phyloP scores from a whole-genome alignment of 1,284 basidiomycete genomes.

The Meripilus lineatus region DNA sequence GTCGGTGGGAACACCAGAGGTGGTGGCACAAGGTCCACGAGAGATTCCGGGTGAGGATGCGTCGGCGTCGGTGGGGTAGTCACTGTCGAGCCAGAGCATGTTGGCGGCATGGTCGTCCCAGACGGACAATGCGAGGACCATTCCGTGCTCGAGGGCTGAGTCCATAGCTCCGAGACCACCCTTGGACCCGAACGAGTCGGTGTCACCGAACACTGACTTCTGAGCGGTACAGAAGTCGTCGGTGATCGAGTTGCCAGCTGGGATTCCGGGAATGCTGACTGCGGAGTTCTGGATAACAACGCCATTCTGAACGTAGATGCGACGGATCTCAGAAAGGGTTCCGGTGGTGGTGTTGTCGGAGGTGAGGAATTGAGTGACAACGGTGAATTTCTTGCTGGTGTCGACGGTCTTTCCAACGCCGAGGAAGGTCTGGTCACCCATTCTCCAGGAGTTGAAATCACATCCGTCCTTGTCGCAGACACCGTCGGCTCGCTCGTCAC shows the following conservation, averaged over 20 bases:
- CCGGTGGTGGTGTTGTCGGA: conserved; percentile 39
- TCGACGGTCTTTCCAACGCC: conserved; percentile 40
- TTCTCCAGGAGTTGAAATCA: conserved; percentile 54
- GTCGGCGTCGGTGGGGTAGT: conserved; percentile 28
- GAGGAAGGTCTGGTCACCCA: conserved; percentile 46
- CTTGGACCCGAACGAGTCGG: conserved; percentile 39
- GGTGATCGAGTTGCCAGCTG: conserved; percentile 31
- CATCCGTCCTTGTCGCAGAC: conserved; percentile 49
- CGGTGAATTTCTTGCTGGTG: conserved; percentile 42
- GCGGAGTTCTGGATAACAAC: conserved; percentile 43
- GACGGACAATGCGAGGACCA: conserved; percentile 49
- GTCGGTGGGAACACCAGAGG: conserved; percentile 27
- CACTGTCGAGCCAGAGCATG: conserved; percentile 38
- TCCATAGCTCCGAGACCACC: conserved; percentile 44
- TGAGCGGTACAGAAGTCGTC: conserved; percentile 32
- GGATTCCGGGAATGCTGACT: conserved; percentile 38
- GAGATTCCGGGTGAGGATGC: conserved; percentile 30
- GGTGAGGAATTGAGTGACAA: conserved; percentile 53
- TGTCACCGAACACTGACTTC: conserved; percentile 36
- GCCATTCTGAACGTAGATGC: conserved; percentile 49
- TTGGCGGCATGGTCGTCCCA: conserved; percentile 38
- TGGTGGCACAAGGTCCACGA: conserved; percentile 33
- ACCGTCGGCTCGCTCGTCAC: conserved; percentile 30
- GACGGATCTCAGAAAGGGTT: conserved; percentile 46
- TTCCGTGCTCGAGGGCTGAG: conserved; percentile 38